Evolutionary conservation across 164 flowering plant species (phyloP).

Genomic region (Stephania yunnanensis): DNA sequence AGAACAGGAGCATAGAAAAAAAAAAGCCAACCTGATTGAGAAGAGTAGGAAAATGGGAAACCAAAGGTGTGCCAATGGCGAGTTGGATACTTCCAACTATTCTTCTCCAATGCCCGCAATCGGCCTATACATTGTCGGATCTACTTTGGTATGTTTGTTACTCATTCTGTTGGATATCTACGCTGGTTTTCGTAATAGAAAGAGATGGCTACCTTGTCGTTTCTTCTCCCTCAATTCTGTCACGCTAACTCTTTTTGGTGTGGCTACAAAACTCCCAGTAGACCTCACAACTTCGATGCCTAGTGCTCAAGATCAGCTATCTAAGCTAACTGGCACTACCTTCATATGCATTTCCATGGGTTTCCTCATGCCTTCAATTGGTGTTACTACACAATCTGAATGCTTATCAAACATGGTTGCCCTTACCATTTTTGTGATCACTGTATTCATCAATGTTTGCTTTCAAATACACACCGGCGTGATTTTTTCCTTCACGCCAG

Average conservation of each 20-base stretch:
- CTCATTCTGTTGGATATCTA: background rate
- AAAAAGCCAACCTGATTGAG: too few species aligned
- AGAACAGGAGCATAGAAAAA: too few species aligned
- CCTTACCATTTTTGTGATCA: background rate
- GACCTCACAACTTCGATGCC: slow-evolving; percentile 15
- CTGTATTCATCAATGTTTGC: slow-evolving; percentile 2
- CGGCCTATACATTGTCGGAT: background rate
- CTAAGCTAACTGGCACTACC: slow-evolving; percentile 9
- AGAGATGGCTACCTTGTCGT: slow-evolving; percentile 10
- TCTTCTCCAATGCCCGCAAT: background rate
- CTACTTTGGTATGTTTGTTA: background rate
- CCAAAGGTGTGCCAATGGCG: too few species aligned
- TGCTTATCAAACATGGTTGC: slow-evolving; percentile 8
- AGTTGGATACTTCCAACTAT: background rate
- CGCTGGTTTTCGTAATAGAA: background rate
- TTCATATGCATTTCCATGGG: slow-evolving; percentile 6
- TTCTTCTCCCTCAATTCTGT: slow-evolving; percentile 7
- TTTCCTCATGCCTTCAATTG: slow-evolving; percentile 8
- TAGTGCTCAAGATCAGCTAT: slow-evolving; percentile 5
- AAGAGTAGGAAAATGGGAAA: too few species aligned
- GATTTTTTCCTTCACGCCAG: background rate
- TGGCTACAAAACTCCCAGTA: slow-evolving; percentile 8
- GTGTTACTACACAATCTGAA: background rate
- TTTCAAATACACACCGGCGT: background rate
- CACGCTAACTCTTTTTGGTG: background rate